Base-by-base conservation (phyloP, 805 yeast species). In the Huiozyma sinensis region DNA sequence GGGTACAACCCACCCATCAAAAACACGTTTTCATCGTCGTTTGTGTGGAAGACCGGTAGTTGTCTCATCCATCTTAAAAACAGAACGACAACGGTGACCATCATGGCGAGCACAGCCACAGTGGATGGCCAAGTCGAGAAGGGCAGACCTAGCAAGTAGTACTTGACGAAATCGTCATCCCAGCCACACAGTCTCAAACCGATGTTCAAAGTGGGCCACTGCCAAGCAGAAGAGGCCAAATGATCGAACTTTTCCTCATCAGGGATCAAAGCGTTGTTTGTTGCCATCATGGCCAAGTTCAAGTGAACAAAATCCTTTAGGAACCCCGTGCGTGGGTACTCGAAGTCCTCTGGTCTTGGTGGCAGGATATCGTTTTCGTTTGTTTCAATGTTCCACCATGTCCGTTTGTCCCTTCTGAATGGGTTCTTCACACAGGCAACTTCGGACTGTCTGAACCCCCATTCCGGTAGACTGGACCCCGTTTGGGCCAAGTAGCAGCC, bases 231-330 rank as follows among this genome's bases (percentile, higher is more conserved):
- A 11, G 92, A 83, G 6, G 88, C 79, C 50, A 84, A 67, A 45
- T 71, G 74, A 60, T 84, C 95, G 49, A 68, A 71, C 55, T 83
- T 83, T 53, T 84, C 92, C 3, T 72, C 64, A 56, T 84, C 92
- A 31, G 94, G 92, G 38, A 84, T 73, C 58, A 84, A 71, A 1
- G 92, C 95, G 54, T 83, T 84, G 61, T 84, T 84, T 9, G 92
- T 81, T n/a, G 92, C 88, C 90, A 83, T 82, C 95, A 84, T 84
- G 1, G 90, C 94, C 56, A 81, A 71, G 59, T 84, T 84, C 56
- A 84, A 67, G 57, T 81, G 81, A 43, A 84, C 61, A 51, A 84
- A 84, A 62, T 83, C 88, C 51, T 78, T 81, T 65, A 82, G 67
- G 66, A 84, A 84, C 51, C 71, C 73, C 10, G 90, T 79, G 58